Conservation (phyloP, 495 filamentous ascomycete genomes). For the Aspergillus heteromorphus region DNA sequence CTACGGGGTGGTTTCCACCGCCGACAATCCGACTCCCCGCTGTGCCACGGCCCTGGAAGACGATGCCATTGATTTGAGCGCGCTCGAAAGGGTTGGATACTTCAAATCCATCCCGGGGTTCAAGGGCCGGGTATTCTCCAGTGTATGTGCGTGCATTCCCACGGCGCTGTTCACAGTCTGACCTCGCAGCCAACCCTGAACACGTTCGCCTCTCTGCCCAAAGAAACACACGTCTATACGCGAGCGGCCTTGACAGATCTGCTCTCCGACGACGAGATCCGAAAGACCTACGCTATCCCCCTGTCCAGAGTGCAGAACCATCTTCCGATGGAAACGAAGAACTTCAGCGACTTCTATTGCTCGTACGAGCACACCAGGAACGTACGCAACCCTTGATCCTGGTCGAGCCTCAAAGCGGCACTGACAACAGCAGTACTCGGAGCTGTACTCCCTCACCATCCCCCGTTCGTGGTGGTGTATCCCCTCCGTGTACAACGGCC, state of each 20-base stretch:
- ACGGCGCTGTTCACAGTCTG: no score
- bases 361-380: constrained; percentile 26
- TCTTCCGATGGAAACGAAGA: constrained; percentile 68
- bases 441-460: background rate
- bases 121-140: constrained; percentile 5
- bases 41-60: constrained; percentile 63
- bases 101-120: constrained; percentile 16
- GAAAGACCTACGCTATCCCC: constrained; percentile 41
- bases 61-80: constrained; percentile 61
- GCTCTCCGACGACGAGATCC: constrained; percentile 49
- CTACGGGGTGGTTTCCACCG: constrained; percentile 69
- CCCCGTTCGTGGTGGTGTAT: constrained; percentile 10
- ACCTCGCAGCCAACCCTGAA: constrained; percentile 56
- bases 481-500: constrained; percentile 66
- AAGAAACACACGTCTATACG: constrained; percentile 52
- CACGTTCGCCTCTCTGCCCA: constrained; percentile 64
- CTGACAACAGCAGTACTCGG: constrained; percentile 7
- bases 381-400: constrained; percentile 5
- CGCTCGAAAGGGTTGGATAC: constrained; percentile 48
- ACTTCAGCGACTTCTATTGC: constrained; percentile 80
- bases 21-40: constrained; percentile 41
- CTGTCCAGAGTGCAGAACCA: constrained; percentile 54
- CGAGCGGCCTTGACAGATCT: constrained; percentile 41
- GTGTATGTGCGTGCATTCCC: constrained; percentile 1
- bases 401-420: background rate